These are phyloP conservation scores for Clarireedia homoeocarpa DNA, from an alignment of 2,329 filamentous ascomycete genomes.

Conservation along the genomic window DNA sequence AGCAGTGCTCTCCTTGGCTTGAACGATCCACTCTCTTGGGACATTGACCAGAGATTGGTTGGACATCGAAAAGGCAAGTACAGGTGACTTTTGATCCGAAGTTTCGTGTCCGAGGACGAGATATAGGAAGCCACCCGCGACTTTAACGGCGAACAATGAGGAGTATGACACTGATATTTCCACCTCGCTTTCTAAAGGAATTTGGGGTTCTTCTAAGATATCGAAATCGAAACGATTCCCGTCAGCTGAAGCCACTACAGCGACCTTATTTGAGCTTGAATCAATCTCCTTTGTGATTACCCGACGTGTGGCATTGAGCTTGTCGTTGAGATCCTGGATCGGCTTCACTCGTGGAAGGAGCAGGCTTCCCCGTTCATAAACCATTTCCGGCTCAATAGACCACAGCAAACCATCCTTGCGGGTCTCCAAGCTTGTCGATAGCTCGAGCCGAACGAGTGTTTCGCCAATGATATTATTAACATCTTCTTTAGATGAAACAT, in stretches of 20 bases:
- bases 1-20: neutral
- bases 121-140: neutral
- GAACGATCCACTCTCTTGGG: neutral
- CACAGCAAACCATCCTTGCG: conserved; percentile 8
- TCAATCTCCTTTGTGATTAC: conserved; percentile 10
- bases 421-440: neutral
- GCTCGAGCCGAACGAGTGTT: conserved; percentile 8
- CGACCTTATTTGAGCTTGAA: neutral
- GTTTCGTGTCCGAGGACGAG: neutral
- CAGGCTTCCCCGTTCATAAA: conserved; percentile 8
- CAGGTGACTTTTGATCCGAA: neutral
- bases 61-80: neutral
- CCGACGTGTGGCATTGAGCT: conserved; percentile 11
- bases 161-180: neutral
- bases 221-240: neutral
- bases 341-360: conserved; percentile 15
- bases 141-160: neutral
- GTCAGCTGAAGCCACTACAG: neutral
- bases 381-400: conserved; percentile 17
- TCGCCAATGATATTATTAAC: conserved; percentile 10
- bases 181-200: neutral
- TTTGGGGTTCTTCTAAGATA: neutral
- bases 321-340: conserved; percentile 8
- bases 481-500: conserved; percentile 9
- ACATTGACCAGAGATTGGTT: neutral